Percentiles rank a stretch among this genome's conserved stretches.
Evolutionary conservation across 179 eudicot species (phyloP).

Genomic region (Sideroxylon spinosum): DNA sequence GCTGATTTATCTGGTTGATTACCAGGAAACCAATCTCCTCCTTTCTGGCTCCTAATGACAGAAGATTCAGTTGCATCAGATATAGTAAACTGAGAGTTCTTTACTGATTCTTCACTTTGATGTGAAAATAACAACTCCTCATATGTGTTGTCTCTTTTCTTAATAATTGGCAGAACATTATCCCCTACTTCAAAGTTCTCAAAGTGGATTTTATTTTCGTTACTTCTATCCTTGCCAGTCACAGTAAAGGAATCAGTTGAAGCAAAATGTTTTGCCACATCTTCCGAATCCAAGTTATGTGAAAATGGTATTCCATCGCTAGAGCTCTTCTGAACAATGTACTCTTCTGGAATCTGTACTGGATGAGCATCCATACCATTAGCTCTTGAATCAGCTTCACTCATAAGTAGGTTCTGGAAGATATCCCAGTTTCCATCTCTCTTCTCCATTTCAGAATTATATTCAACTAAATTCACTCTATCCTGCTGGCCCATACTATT

Average conservation of each 20-base stretch:
- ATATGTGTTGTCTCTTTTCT: slow-evolving; percentile 29
- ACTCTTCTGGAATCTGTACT: slow-evolving; percentile 31
- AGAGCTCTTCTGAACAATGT: slow-evolving; percentile 23
- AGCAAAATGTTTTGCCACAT: slow-evolving; percentile 29
- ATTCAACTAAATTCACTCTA: slow-evolving; percentile 20
- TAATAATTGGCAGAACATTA: slow-evolving; percentile 27
- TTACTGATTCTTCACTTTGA: slow-evolving; percentile 36
- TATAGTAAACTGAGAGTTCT: slow-evolving; percentile 24
- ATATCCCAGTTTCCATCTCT: slow-evolving; percentile 66
- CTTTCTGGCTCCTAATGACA: slow-evolving; percentile 31
- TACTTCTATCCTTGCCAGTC: slow-evolving; percentile 33
- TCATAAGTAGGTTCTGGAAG: slow-evolving; percentile 66
- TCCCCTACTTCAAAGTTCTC: slow-evolving; percentile 40
- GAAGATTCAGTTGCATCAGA: slow-evolving; percentile 38
- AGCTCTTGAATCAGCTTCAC: slow-evolving; percentile 40
- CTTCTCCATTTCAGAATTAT: slow-evolving; percentile 30
- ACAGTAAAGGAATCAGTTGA: slow-evolving; percentile 47
- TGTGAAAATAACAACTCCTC: slow-evolving; percentile 52
- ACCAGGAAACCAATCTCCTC: slow-evolving; percentile 56
- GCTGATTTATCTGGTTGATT: slow-evolving; percentile 33
- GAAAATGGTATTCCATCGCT: slow-evolving; percentile 30
- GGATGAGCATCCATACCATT: slow-evolving; percentile 26
- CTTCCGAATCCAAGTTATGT: slow-evolving; percentile 30
- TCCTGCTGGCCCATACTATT: slow-evolving; percentile 28
- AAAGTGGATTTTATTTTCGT: slow-evolving; percentile 18